Conservation (phyloP, 192 early-diverging fungal species). For the Rhizophagus prolifer region DNA sequence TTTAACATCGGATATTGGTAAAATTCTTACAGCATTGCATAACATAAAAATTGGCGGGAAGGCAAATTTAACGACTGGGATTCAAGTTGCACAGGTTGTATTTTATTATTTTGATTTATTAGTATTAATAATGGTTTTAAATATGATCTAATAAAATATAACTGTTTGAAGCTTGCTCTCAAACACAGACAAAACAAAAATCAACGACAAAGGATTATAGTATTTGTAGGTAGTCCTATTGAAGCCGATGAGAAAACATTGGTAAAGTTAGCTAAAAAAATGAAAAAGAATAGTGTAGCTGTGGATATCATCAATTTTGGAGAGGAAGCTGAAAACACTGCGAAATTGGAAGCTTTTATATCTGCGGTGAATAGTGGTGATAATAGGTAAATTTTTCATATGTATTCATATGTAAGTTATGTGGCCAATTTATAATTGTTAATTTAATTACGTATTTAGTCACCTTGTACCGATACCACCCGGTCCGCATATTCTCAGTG, state of each 20-base stretch:
- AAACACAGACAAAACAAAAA: conserved; percentile 98
- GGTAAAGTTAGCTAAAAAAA: conserved; percentile 89
- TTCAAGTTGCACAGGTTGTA: conserved; percentile 93
- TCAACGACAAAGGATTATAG: conserved; percentile 90
- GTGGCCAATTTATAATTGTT: not conserved
- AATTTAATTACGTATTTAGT: conserved; percentile 39
- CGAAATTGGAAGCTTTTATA: conserved; percentile 90
- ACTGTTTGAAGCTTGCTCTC: conserved; percentile 66
- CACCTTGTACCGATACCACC: conserved; percentile 91
- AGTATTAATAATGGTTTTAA: not conserved
- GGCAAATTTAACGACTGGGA: conserved; percentile 75
- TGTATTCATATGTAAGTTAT: not conserved
- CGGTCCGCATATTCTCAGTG: conserved; percentile 89
- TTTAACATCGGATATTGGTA: conserved; percentile 85
- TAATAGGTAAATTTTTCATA: conserved; percentile 64
- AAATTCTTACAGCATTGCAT: conserved; percentile 86
- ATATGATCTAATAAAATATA: not conserved
- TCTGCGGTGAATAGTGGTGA: conserved; percentile 88
- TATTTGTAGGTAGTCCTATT: conserved; percentile 90
- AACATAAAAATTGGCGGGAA: conserved; percentile 71
- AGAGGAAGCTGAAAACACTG: conserved; percentile 82
- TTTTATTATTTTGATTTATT: not conserved
- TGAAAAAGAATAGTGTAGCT: conserved; percentile 97
- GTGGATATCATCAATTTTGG: conserved; percentile 97
- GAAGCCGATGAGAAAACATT: conserved; percentile 80